Base-by-base conservation (phyloP, 495 filamentous ascomycete species). In the Mytilinidion resinicola region DNA sequence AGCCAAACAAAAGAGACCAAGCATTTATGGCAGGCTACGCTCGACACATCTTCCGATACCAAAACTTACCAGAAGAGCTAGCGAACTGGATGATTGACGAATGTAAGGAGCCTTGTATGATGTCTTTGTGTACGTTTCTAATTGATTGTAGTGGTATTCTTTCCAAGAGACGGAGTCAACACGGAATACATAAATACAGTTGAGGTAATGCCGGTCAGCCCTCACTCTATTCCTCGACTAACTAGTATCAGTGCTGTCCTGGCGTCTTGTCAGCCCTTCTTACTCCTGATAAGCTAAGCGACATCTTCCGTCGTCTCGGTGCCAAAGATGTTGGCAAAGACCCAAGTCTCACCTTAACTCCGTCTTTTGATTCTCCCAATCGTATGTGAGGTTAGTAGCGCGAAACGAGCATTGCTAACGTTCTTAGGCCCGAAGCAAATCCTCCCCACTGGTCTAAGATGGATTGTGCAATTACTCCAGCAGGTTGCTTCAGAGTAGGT, bases 21-120 rank as follows among this genome's bases (percentile, higher is more conserved):
- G 74, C 80, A 2, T 81, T 95, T 57, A 71, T 88, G 42, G 85
- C 85, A 47, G 90, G 90, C 1, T 77, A 85, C 55, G 73, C 86
- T 0, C 80, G 82, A 59, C 77, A 83, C 57, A 78, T 86, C 17
- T 73, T 85, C 30, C 67, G 67, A 15, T 77, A 74, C 37, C 70
- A 69, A 25, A 51, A 70, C 12, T 72, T 93, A 6, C 85, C 91
- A 1, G 82, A 90, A 52, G 83, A 89, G 55, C 64, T 95, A 17
- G 76, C 90, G 20, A 49, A 75, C 17, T 96, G 90, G 90, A 78
- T 92, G 3, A 73, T 95, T 10, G 73, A 83, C 41, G 82, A 89
- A 60, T 65, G 81, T 82, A 57, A 37, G 74, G 69, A 30, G 19
- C 8, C 44, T 7, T 14, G 25, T 36, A 20, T 41, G 25, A 14